Percentiles rank a stretch among this genome's conserved stretches.
Evolutionary conservation across 176 grass and related monocot genomes (phyloP).

Genomic region (Calamus simplicifolius): DNA sequence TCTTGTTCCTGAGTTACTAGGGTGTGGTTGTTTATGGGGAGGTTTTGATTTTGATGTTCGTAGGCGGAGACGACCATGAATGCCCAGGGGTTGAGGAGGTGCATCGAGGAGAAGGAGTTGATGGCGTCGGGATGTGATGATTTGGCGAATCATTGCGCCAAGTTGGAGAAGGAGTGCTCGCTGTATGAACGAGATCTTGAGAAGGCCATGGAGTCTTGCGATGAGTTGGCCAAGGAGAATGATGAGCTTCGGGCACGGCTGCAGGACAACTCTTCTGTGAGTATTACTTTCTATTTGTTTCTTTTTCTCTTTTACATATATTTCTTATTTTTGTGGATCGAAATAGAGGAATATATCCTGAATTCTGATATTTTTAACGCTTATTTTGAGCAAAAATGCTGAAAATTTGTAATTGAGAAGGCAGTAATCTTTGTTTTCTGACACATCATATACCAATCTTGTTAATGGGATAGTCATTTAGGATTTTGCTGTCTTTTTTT

Average conservation of each 20-base stretch:
- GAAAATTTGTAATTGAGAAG: too few relatives aligned
- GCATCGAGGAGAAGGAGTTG: conserved; percentile 13
- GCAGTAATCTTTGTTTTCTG: too few relatives aligned
- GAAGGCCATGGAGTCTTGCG: conserved; percentile 10
- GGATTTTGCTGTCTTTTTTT: too few relatives aligned
- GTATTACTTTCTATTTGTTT: neutral
- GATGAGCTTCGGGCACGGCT: conserved; percentile 1
- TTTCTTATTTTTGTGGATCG: too few relatives aligned
- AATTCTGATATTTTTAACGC: too few relatives aligned
- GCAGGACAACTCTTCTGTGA: conserved; percentile 1
- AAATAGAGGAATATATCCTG: too few relatives aligned
- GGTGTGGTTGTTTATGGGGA: neutral
- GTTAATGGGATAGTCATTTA: too few relatives aligned
- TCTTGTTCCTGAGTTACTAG: neutral
- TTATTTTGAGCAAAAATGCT: too few relatives aligned
- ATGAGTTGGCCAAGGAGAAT: conserved; percentile 17
- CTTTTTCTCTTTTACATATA: too few relatives aligned
- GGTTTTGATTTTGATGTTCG: neutral
- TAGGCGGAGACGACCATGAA: conserved; percentile 74
- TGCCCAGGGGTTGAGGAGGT: conserved; percentile 32
- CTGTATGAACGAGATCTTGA: neutral
- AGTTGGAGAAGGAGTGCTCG: conserved; percentile 13
- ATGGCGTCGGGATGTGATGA: conserved; percentile 4
- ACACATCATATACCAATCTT: too few relatives aligned
- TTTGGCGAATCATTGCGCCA: neutral